Evolutionary conservation across 1,139 yeast genomes (phyloP).

Genomic region (Debaryomyces coudertii): DNA sequence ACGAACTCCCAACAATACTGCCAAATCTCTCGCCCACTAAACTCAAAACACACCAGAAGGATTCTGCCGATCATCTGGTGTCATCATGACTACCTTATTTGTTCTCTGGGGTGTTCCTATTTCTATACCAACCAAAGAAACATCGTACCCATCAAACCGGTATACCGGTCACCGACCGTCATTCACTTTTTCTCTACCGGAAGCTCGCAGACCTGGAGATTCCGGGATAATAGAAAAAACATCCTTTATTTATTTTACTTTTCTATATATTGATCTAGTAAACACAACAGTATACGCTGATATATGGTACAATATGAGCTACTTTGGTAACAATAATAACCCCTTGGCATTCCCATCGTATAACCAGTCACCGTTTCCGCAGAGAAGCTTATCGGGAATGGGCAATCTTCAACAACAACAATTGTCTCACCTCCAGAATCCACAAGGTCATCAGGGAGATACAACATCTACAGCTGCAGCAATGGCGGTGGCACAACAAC

Average conservation of each 20-base stretch:
- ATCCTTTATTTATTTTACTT: conserved; percentile 4
- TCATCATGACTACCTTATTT: neutral
- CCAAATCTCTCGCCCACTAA: no score
- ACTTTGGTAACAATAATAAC: conserved; percentile 19
- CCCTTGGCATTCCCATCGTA: conserved; percentile 28
- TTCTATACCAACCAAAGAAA: neutral
- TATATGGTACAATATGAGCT: conserved; percentile 21
- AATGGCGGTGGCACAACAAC: conserved; percentile 18
- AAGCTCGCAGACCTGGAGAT: conserved; percentile 1
- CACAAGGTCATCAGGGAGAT: conserved; percentile 12
- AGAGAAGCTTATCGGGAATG: conserved; percentile 16
- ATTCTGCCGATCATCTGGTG: no score
- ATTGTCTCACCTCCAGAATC: conserved; percentile 13
- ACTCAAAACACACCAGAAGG: no score
- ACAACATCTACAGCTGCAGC: conserved; percentile 20
- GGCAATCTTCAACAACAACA: conserved; percentile 17
- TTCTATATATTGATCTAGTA: neutral
- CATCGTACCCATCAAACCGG: neutral
- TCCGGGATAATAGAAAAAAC: conserved; percentile 7
- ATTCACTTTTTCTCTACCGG: conserved; percentile 6
- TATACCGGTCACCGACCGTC: conserved; percentile 6
- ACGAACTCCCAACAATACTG: neutral
- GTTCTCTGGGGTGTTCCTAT: neutral
- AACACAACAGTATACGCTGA: neutral
- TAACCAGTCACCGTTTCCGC: conserved; percentile 21